phyloP scores from a whole-genome alignment of 2,329 filamentous ascomycete species.

The Aspergillus udagawae region DNA sequence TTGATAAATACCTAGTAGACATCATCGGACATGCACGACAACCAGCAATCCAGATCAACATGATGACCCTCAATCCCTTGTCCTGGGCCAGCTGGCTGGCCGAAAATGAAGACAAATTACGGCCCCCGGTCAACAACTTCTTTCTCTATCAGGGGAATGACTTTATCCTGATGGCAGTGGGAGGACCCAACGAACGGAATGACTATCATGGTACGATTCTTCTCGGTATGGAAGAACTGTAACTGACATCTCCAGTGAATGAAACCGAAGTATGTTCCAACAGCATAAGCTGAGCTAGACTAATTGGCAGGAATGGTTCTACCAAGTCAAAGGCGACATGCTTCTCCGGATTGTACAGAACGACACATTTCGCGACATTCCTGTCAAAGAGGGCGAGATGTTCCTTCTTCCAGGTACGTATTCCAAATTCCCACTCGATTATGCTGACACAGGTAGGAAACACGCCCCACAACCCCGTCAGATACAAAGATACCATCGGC shows the following conservation, averaged over 20 bases:
- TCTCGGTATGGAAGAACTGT: not conserved
- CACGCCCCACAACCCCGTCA: conserved; percentile 82
- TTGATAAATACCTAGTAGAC: not conserved
- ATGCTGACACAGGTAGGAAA: not conserved
- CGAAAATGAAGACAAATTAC: conserved; percentile 10
- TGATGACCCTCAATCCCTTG: conserved; percentile 1
- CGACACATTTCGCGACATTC: conserved; percentile 11
- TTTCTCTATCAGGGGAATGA: conserved; percentile 15
- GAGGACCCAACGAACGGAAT: conserved; percentile 16
- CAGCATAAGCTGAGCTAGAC: not conserved
- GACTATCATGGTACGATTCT: conserved; percentile 14
- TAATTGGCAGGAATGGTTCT: conserved; percentile 17
- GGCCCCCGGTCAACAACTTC: conserved; percentile 14
- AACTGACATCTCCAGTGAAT: conserved; percentile 4
- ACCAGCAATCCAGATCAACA: not conserved
- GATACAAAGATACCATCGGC: conserved; percentile 82
- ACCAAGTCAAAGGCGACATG: conserved; percentile 18
- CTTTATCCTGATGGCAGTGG: conserved; percentile 18
- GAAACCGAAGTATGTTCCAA: conserved; percentile 10
- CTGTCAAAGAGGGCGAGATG: conserved; percentile 15
- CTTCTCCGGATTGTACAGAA: conserved; percentile 13
- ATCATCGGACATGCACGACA: too few species aligned
- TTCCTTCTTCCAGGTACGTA: conserved; percentile 15
- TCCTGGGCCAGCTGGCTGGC: conserved; percentile 11
- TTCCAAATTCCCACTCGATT: not conserved